Base-by-base conservation (phyloP, 306 rosid genomes). In the Malus sieversii region DNA sequence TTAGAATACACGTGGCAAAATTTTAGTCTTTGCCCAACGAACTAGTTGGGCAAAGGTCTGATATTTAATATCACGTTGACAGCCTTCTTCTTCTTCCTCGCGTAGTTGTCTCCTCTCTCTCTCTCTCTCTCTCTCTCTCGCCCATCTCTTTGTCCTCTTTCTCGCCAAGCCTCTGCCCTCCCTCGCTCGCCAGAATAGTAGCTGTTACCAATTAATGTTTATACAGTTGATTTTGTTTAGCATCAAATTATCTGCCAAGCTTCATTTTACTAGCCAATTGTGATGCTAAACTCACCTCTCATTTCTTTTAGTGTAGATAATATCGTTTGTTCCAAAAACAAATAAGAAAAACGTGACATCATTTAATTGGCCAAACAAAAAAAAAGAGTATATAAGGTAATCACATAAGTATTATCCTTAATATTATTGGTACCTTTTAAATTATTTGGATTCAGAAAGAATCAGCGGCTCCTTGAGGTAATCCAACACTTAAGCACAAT, bases 401-500 rank as follows among this genome's bases (percentile, higher is more conserved):
- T 38, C 38, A 38, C 42, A 7, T 38, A 38, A 38, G 25, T 18
- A 59, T 59, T 59, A 23, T 59, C 16, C 23, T 23, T 63, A 25
- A 22, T 62, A 55, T 20, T 16, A 62, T 62, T 62, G 40, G 68
- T 32, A 18, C 16, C 23, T 64, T 32, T 42, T 10, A 57, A 46
- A 46, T 57, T 72, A 15, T 67, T 66, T 27, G 80, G 73, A 83
- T 75, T 70, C 77, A 80, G 78, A 78, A 79, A 81, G 72, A 68
- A 62, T 68, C 52, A 75, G 78, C 77, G 48, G 75, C 32, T 74
- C 76, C 55, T 68, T 62, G 80, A 70, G 80, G 70, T 64, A 71
- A 70, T 46, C 84, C 77, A 83, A 77, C 76, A 82, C 68, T 71
- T 8, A 70, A 81, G 86, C 84, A 78, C 71, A 79, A 82, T 58